Evolutionary conservation across 306 rosid genomes (phyloP).

Genomic region (Herpetospermum pedunculosum): DNA sequence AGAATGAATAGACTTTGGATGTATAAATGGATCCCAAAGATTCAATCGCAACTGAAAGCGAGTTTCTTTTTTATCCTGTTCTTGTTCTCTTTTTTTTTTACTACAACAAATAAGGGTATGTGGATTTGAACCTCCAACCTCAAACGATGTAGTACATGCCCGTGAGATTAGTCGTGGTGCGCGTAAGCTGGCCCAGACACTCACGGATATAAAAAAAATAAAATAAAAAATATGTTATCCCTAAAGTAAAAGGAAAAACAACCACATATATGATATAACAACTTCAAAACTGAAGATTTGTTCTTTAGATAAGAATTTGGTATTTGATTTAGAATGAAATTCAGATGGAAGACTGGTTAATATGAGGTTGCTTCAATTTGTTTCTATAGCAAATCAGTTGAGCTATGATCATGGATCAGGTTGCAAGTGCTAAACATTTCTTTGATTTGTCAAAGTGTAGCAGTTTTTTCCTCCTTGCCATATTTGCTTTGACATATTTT

Average conservation of each 20-base stretch:
- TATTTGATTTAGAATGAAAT: background rate
- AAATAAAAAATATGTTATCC: background rate
- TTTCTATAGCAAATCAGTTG: background rate
- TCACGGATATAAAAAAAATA: too few species aligned
- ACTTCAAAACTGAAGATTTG: background rate
- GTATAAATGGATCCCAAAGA: background rate
- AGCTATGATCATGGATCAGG: background rate
- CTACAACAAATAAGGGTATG: too few species aligned
- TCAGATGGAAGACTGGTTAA: background rate
- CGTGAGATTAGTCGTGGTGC: too few species aligned
- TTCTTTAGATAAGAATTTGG: background rate
- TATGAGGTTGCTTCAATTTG: background rate
- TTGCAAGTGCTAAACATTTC: background rate
- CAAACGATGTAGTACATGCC: too few species aligned
- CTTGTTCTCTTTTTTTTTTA: too few species aligned
- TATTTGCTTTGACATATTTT: background rate
- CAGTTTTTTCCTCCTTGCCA: background rate
- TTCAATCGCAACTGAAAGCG: background rate
- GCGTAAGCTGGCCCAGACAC: too few species aligned
- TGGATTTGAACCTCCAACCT: too few species aligned
- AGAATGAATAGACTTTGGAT: background rate
- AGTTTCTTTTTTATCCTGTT: background rate
- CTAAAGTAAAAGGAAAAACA: background rate
- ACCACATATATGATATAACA: background rate
- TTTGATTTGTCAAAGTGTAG: background rate